A percentile compares a stretch with the other conserved stretches of the same genome.
phyloP scores from a whole-genome alignment of 805 yeast genomes.

The Candida argentea region DNA sequence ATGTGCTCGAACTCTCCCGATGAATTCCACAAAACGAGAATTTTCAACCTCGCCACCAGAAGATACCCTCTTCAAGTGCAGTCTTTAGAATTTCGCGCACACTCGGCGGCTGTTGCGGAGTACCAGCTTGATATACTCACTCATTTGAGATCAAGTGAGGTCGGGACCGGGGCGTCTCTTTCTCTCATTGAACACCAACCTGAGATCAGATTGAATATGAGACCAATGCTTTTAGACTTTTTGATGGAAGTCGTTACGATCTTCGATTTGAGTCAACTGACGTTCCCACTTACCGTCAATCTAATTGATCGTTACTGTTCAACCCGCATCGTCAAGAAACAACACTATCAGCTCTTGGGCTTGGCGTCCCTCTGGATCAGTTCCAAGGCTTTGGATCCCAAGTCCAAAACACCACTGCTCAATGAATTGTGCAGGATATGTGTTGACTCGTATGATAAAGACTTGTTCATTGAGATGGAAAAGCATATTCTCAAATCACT shows the following conservation, averaged over 20 bases:
- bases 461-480: conserved; percentile 58
- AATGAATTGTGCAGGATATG: conserved; percentile 45
- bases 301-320: conserved; percentile 34
- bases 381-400: conserved; percentile 40
- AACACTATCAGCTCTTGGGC: conserved; percentile 36
- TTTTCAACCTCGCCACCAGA: conserved; percentile 21
- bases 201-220: conserved; percentile 33
- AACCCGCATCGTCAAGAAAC: conserved; percentile 35
- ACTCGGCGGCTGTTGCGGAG: conserved; percentile 31
- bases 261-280: conserved; percentile 27
- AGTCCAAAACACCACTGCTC: conserved; percentile 48
- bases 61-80: conserved; percentile 32
- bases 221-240: conserved; percentile 33
- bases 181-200: conserved; percentile 35
- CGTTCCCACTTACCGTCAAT: conserved; percentile 36
- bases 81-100: conserved; percentile 39
- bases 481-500: conserved; percentile 52
- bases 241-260: conserved; percentile 36
- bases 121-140: conserved; percentile 35
- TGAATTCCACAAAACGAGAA: no score
- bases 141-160: conserved; percentile 20
- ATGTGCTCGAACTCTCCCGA: conserved; percentile 17
- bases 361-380: conserved; percentile 35
- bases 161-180: conserved; percentile 12
- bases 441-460: conserved; percentile 46